Percentiles rank a stretch among this genome's conserved stretches.
Evolutionary conservation across 257 asterid species (phyloP).

Genomic region (Lycium barbarum): DNA sequence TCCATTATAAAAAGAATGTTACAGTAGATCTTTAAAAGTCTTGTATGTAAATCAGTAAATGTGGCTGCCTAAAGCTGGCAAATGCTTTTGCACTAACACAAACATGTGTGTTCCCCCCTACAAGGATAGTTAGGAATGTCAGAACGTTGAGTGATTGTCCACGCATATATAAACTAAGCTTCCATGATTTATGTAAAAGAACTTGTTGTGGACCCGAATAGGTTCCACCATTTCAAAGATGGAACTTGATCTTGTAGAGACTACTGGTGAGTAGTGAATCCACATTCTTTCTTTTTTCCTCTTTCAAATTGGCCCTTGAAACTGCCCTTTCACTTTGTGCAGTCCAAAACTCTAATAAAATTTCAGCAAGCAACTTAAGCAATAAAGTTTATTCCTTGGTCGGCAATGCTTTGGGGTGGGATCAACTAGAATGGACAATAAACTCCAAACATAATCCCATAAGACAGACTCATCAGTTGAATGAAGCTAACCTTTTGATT

Average conservation of each 20-base stretch:
- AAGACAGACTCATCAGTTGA: not conserved
- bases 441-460: conserved; percentile 5
- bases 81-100: not conserved
- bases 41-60: too few species aligned
- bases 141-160: not conserved
- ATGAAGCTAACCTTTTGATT: conserved; percentile 4
- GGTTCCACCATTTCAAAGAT: not conserved
- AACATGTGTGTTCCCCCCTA: not conserved
- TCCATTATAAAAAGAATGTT: not conserved
- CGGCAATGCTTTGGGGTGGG: not conserved
- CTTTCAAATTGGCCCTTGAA: not conserved
- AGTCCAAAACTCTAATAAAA: not conserved
- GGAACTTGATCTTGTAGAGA: not conserved
- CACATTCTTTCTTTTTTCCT: not conserved
- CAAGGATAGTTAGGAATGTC: not conserved
- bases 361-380: not conserved
- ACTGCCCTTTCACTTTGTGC: not conserved
- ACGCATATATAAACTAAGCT: not conserved
- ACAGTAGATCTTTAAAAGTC: too few species aligned
- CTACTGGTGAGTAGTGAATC: not conserved
- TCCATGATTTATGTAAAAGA: not conserved
- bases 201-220: too few species aligned
- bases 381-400: not conserved
- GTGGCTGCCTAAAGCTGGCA: not conserved
- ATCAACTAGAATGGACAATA: not conserved